phyloP scores from a whole-genome alignment of 2,329 filamentous ascomycete genomes.

The Fusarium compactum region DNA sequence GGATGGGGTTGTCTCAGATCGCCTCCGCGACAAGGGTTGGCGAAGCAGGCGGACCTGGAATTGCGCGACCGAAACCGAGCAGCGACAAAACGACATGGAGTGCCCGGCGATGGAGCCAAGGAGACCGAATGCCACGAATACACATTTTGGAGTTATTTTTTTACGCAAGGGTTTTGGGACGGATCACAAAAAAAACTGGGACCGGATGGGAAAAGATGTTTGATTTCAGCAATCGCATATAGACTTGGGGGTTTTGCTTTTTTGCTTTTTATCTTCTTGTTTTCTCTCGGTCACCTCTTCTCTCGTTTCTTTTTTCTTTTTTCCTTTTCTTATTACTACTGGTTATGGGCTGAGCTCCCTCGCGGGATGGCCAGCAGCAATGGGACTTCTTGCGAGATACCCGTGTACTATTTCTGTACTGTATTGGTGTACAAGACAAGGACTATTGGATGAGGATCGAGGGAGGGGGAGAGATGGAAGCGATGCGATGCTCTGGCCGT shows the following conservation, averaged over 20 bases:
- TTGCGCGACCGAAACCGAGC: slow-evolving; percentile 19
- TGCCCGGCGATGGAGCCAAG: slow-evolving; percentile 1
- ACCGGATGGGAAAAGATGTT: slow-evolving; percentile 45
- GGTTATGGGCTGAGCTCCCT: slow-evolving; percentile 30
- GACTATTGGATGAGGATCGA: slow-evolving; percentile 37
- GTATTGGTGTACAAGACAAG: slow-evolving; percentile 47
- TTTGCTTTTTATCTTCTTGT: slow-evolving; percentile 27
- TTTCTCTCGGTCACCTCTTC: slow-evolving; percentile 31
- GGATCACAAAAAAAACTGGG: slow-evolving; percentile 46
- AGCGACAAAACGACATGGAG: slow-evolving; percentile 13
- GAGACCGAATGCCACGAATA: slow-evolving; percentile 30
- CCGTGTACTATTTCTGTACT: slow-evolving; percentile 44
- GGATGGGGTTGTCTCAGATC: slow-evolving; percentile 51
- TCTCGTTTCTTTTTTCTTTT: slow-evolving; percentile 33
- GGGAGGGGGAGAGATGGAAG: slow-evolving; percentile 35
- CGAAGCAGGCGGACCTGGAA: slow-evolving; percentile 12
- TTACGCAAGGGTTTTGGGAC: slow-evolving; percentile 37
- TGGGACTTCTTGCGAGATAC: slow-evolving; percentile 33
- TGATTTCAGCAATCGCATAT: slow-evolving; percentile 47
- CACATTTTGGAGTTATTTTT: slow-evolving; percentile 33
- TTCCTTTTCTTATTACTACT: slow-evolving; percentile 28
- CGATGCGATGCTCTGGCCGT: slow-evolving; percentile 38
- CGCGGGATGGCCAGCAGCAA: slow-evolving; percentile 38
- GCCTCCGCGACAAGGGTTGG: slow-evolving; percentile 25
- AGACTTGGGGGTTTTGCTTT: slow-evolving; percentile 43